Percentiles rank a stretch among this genome's conserved stretches.
These are phyloP conservation scores for Isabelozyma pseudorhagii DNA, from an alignment of 805 yeast species.

Conservation along the genomic window DNA sequence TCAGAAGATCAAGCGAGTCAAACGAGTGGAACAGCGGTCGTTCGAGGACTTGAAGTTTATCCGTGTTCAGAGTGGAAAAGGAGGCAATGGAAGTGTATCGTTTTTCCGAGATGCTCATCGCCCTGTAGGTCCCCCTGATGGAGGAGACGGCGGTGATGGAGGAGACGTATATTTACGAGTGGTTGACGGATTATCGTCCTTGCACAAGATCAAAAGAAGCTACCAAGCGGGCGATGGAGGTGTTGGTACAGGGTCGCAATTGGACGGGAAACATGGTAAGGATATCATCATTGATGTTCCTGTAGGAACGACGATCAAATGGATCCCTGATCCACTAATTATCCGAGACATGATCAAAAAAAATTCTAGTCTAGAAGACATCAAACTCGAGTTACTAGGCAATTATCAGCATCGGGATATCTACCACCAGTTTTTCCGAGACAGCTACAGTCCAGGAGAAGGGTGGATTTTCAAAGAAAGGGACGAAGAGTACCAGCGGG, in stretches of 20 bases:
- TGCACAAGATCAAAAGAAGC: constrained; percentile 64
- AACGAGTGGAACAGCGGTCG: constrained; percentile 33
- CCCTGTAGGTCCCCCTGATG: constrained; percentile 92
- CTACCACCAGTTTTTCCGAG: constrained; percentile 54
- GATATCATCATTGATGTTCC: constrained; percentile 85
- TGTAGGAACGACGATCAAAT: constrained; percentile 80
- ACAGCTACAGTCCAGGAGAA: constrained; percentile 61
- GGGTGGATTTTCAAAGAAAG: constrained; percentile 90
- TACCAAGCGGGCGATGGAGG: constrained; percentile 74
- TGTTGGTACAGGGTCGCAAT: constrained; percentile 69
- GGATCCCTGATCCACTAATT: constrained; percentile 74
- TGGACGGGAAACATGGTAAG: constrained; percentile 83
- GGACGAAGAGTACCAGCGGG: constrained; percentile 65
- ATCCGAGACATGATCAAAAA: constrained; percentile 29
- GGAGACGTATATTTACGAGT: constrained; percentile 86
- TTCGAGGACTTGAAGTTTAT: constrained; percentile 65
- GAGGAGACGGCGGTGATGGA: constrained; percentile 98
- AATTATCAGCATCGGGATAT: not conserved
- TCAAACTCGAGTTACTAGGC: not conserved
- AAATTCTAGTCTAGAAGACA: constrained; percentile 5
- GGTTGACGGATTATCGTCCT: constrained; percentile 62
- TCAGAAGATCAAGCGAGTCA: constrained; percentile 23
- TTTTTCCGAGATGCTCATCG: constrained; percentile 84
- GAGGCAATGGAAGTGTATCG: constrained; percentile 86
- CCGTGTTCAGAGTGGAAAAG: constrained; percentile 69